Percentiles rank a stretch among this genome's conserved stretches.
These are phyloP conservation scores for Populus tremula DNA, from an alignment of 345 rosid genomes.

Conservation along the genomic window DNA sequence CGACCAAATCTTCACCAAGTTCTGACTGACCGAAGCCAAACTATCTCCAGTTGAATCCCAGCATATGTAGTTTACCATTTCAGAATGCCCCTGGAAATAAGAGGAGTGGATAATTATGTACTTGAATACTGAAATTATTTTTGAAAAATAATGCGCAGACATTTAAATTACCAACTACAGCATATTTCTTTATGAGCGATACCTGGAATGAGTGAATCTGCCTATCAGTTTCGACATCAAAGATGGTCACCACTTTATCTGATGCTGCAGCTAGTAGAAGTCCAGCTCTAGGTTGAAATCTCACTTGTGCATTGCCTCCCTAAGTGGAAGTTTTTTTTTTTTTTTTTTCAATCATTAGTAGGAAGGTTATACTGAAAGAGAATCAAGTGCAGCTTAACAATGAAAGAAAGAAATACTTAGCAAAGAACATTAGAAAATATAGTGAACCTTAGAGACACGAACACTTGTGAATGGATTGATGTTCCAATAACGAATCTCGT, in stretches of 20 bases:
- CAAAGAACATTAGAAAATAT: neutral
- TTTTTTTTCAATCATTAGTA: no score
- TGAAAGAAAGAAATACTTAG: neutral
- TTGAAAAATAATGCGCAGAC: neutral
- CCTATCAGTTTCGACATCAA: constrained; percentile 57
- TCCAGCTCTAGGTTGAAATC: constrained; percentile 66
- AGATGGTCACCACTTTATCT: constrained; percentile 54
- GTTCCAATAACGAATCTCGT: constrained; percentile 55
- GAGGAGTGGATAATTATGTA: neutral
- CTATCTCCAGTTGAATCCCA: constrained; percentile 64
- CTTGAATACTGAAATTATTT: neutral
- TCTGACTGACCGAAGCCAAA: constrained; percentile 66
- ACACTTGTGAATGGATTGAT: constrained; percentile 43
- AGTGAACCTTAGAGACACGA: constrained; percentile 46
- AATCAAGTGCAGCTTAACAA: neutral
- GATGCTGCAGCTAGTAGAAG: constrained; percentile 63
- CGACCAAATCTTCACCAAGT: constrained; percentile 66
- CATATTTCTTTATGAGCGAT: neutral
- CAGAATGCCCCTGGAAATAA: constrained; percentile 50
- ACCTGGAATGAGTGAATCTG: constrained; percentile 49
- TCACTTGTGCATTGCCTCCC: constrained; percentile 60
- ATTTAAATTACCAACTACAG: neutral
- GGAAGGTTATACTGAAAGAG: neutral
- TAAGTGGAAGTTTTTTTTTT: neutral
- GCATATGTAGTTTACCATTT: constrained; percentile 52